Conservation (phyloP, 1,139 yeast species). For the Wickerhamiella infanticola region DNA sequence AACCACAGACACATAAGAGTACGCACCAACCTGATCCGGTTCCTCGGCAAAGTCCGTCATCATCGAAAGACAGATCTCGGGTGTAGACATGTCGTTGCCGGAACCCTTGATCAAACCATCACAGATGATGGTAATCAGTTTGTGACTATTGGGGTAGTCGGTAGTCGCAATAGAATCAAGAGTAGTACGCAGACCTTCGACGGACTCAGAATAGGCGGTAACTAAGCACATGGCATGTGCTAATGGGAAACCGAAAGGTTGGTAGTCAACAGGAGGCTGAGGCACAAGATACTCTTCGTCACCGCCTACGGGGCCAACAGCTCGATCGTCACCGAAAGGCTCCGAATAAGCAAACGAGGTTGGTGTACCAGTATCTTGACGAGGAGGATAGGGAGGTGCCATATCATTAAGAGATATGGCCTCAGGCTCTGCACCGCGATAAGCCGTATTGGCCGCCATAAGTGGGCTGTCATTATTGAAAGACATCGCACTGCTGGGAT, state of each 20-base stretch:
- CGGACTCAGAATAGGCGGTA: conserved; percentile 91
- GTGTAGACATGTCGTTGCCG: conserved; percentile 74
- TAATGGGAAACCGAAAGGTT: conserved; percentile 77
- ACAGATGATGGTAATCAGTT: conserved; percentile 66
- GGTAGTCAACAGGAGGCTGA: conserved; percentile 80
- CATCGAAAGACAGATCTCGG: conserved; percentile 75
- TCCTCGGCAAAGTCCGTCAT: conserved; percentile 70
- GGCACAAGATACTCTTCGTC: conserved; percentile 49
- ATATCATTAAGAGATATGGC: conserved; percentile 9
- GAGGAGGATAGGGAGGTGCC: not conserved
- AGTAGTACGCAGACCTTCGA: conserved; percentile 69
- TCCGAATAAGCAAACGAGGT: not conserved
- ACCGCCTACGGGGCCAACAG: conserved; percentile 15
- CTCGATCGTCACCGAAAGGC: conserved; percentile 4
- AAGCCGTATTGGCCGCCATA: conserved; percentile 6
- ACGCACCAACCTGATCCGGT: conserved; percentile 56
- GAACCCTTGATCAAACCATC: conserved; percentile 93
- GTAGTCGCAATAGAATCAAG: conserved; percentile 85
- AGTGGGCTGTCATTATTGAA: not conserved
- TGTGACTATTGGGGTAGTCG: conserved; percentile 89
- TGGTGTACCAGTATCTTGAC: not conserved
- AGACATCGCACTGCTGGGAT: not conserved
- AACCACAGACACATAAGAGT: conserved; percentile 89
- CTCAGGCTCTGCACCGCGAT: conserved; percentile 11
- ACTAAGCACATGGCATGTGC: conserved; percentile 74